Percentiles rank a stretch among this genome's conserved stretches.
phyloP scores from a whole-genome alignment of 2,329 filamentous ascomycete genomes.

The Paramyrothecium roridum region DNA sequence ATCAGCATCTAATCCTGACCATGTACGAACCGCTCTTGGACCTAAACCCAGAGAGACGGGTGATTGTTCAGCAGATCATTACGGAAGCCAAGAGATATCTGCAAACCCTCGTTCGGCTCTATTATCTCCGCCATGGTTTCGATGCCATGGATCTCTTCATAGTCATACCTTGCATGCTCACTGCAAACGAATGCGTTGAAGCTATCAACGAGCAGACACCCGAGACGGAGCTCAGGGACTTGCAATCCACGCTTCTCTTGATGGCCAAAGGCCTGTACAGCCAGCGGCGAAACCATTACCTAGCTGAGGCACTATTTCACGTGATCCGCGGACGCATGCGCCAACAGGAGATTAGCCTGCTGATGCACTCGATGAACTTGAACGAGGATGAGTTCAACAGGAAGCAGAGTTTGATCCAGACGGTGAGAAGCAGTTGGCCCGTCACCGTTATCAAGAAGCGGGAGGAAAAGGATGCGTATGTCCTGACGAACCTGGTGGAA shows the following conservation, averaged over 20 bases:
- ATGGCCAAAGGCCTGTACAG: slow-evolving; percentile 26
- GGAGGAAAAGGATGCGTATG: slow-evolving; percentile 17
- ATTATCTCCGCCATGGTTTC: slow-evolving; percentile 27
- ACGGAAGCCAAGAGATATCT: slow-evolving; percentile 12
- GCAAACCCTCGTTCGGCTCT: slow-evolving; percentile 21
- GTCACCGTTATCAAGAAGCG: slow-evolving; percentile 22
- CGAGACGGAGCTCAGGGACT: slow-evolving; percentile 10
- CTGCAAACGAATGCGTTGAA: slow-evolving; percentile 20
- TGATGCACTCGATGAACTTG: slow-evolving; percentile 11
- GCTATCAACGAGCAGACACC: slow-evolving; percentile 15
- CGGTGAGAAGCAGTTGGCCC: slow-evolving; percentile 25
- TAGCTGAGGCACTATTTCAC: slow-evolving; percentile 27
- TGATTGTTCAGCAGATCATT: slow-evolving; percentile 13
- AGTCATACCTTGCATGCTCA: slow-evolving; percentile 26
- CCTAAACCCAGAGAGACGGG: not conserved
- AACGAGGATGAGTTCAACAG: slow-evolving; percentile 14
- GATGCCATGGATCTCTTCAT: slow-evolving; percentile 27
- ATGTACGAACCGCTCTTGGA: slow-evolving; percentile 21
- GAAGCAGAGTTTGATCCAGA: slow-evolving; percentile 15
- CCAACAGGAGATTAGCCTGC: slow-evolving; percentile 14
- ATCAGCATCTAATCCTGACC: slow-evolving; percentile 17
- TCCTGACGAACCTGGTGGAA: slow-evolving; percentile 19
- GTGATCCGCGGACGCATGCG: slow-evolving; percentile 31
- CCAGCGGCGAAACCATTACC: slow-evolving; percentile 29
- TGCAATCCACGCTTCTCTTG: slow-evolving; percentile 30